Base-by-base conservation (phyloP, 805 yeast genomes). In the Saccharomyces eubayanus region DNA sequence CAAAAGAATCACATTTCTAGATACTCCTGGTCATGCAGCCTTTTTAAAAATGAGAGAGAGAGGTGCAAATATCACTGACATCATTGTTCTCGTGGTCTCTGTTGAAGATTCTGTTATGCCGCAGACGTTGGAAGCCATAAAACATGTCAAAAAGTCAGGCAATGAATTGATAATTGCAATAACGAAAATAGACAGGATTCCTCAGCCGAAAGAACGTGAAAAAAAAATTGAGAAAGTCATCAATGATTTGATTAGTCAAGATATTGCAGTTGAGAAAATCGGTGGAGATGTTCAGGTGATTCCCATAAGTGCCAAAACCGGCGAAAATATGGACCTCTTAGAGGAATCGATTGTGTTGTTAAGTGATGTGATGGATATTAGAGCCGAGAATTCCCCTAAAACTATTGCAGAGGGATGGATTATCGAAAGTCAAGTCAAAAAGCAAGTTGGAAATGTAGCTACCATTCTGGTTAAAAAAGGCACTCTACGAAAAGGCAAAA, bases 51-150 rank as follows among this genome's bases (percentile, higher is more conserved):
- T 94, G 96, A 81, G 99, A 61, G 95, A 92, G 71, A 79, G 99
- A 61, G 99, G 99, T 48, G 98, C 99, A 0, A 85, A 82, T 59
- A 81, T 91, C 46, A 94, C 99, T 0, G 99, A 94, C 74, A 85
- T 94, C 49, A 89, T 94, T 36, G 79, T 94, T 48, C 76, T 94
- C 52, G 98, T 92, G 1, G 96, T 94, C 21, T 97, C 98, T 0
- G 96, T 96, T 1, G 97, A 94, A 68, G 99, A 94, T 71, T 88
- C 97, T 0, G 95, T 94, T 24, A 94, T 87, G 96, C 98, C 98
- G 0, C 99, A 94, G 68, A 94, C 99, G 0, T 77, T 84, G 45
- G 99, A 94, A 69, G 98, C 98, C 1, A 89, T 94, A 57, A 89
- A 87, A 62, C 99, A 94, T 69, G 91, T 96, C 3, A 85, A 85